These are phyloP conservation scores for Claviceps purpurea DNA, from an alignment of 2,329 filamentous ascomycete genomes.

Conservation along the genomic window DNA sequence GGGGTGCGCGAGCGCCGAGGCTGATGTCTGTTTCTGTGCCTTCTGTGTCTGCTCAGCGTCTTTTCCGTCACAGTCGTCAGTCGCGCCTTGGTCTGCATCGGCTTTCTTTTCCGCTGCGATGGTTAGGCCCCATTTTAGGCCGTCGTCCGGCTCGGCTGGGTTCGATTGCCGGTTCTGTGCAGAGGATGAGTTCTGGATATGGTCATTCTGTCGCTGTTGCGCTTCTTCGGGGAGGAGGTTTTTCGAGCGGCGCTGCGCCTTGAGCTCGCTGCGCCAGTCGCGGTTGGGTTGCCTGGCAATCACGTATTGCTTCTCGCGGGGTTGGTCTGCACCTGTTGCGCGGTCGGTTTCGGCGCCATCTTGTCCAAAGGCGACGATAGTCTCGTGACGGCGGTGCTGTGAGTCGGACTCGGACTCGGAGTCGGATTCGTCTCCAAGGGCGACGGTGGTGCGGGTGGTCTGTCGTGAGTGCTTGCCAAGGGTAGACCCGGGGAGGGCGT, in stretches of 20 bases:
- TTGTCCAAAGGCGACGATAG: constrained; percentile 35
- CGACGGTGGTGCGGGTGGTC: constrained; percentile 11
- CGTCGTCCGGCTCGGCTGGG: neutral
- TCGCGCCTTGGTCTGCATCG: neutral
- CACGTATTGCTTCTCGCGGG: constrained; percentile 30
- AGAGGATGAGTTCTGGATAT: neutral
- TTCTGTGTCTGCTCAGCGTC: neutral
- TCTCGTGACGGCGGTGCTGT: constrained; percentile 24
- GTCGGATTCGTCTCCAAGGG: constrained; percentile 27
- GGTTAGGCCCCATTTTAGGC: constrained; percentile 36
- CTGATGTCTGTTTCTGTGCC: neutral
- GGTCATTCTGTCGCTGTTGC: constrained; percentile 26
- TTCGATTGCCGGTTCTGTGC: neutral
- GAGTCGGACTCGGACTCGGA: constrained; percentile 30
- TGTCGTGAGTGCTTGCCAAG: constrained; percentile 36
- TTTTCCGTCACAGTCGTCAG: neutral
- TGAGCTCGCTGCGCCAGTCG: constrained; percentile 47
- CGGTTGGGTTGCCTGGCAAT: constrained; percentile 46
- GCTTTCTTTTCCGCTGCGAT: constrained; percentile 27
- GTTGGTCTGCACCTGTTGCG: constrained; percentile 16
- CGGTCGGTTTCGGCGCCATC: constrained; percentile 29
- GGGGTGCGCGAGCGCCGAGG: neutral
- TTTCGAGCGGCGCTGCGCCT: constrained; percentile 33
- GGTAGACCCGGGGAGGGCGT: constrained; percentile 24
- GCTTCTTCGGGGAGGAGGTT: constrained; percentile 46